Percentiles rank a stretch among this genome's conserved stretches.
These are phyloP conservation scores for Colletotrichum tofieldiae DNA, from an alignment of 2,329 filamentous ascomycete genomes.

Conservation along the genomic window DNA sequence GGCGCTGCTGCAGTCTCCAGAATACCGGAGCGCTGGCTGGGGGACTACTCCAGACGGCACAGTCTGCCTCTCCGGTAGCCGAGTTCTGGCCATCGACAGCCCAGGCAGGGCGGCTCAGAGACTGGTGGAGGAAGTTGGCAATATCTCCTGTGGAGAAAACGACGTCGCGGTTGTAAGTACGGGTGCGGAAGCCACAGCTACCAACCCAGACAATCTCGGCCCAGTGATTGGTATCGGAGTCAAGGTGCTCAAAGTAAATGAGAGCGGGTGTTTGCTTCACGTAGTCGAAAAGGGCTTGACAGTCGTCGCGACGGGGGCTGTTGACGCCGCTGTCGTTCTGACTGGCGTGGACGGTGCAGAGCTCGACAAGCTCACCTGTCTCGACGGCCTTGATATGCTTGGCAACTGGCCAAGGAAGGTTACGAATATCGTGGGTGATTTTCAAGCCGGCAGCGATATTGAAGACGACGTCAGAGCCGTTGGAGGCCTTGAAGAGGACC, in stretches of 20 bases:
- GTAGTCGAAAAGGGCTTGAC: slow-evolving; percentile 33
- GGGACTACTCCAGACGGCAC: slow-evolving; percentile 11
- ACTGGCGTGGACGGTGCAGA: slow-evolving; percentile 24
- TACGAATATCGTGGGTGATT: background rate
- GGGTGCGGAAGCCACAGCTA: slow-evolving; percentile 28
- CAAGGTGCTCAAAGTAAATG: slow-evolving; percentile 20
- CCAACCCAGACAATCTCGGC: slow-evolving; percentile 31
- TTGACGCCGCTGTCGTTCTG: background rate
- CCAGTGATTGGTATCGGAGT: slow-evolving; percentile 17
- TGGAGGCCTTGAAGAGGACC: slow-evolving; percentile 32
- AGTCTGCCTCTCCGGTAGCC: slow-evolving; percentile 24
- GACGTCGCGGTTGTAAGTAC: slow-evolving; percentile 14
- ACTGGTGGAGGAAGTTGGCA: slow-evolving; percentile 18
- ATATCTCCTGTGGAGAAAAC: slow-evolving; percentile 32
- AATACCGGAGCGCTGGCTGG: slow-evolving; percentile 10
- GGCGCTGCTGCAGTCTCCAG: slow-evolving; percentile 28
- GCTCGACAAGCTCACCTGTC: slow-evolving; percentile 2
- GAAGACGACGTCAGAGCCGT: slow-evolving; percentile 22
- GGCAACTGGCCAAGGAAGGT: background rate
- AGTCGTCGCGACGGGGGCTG: slow-evolving; percentile 31
- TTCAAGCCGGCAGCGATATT: slow-evolving; percentile 24
- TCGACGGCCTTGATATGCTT: slow-evolving; percentile 17
- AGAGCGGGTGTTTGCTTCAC: background rate
- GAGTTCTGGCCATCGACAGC: slow-evolving; percentile 4
- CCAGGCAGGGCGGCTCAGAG: slow-evolving; percentile 20